Evolutionary conservation across 2,329 filamentous ascomycete genomes (phyloP), one percentile per base, ranked within the genome.

Genomic region (Metarhizium guizhouense): DNA sequence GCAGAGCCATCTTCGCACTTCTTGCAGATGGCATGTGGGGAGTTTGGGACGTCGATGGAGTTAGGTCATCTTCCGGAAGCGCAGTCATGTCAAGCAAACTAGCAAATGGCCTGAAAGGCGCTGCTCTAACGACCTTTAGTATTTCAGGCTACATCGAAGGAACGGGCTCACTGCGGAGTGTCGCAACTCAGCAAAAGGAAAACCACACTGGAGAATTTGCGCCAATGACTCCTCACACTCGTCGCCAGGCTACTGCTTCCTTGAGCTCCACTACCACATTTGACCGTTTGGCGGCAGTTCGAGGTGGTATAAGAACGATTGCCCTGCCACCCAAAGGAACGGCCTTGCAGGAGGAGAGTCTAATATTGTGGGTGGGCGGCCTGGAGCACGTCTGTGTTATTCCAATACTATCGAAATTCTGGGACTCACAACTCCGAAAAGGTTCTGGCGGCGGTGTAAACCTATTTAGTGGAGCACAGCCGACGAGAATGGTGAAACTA

Each of bases 11-110:
- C 32, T 69, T 86, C 45, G 74, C 75, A 1, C 71, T 86, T 2
- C 70, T 86, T 3, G 78, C 79, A 1, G 84, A 86, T 61, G 84
- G 83, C 6, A 82, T 83, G 65, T 86, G 84, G 84, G 84, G 82
- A 14, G 79, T 86, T 38, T 86, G 83, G 83, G 83, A 86, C 61
- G 75, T 86, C 48, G 81, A 85, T 58, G 80, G 82, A 7, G 74
- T 74, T 34, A 78, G 78, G 43, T 79, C 81, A 2, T 66, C 75
- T 40, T 62, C 65, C 13, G 58, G 69, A 11, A 67, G 74, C 51
- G 66, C 74, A 56, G 65, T 73, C 0, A 66, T 82, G 4, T 74
- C 81, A 29, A 76, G 72, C 45, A 80, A 76, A 60, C 69, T 79
- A 36, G 74, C 74, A 55, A 70, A 75, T 51, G 80, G 80, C 6